Evolutionary conservation across 2,329 filamentous ascomycete species (phyloP).

Genomic region (Madurella mycetomatis): DNA sequence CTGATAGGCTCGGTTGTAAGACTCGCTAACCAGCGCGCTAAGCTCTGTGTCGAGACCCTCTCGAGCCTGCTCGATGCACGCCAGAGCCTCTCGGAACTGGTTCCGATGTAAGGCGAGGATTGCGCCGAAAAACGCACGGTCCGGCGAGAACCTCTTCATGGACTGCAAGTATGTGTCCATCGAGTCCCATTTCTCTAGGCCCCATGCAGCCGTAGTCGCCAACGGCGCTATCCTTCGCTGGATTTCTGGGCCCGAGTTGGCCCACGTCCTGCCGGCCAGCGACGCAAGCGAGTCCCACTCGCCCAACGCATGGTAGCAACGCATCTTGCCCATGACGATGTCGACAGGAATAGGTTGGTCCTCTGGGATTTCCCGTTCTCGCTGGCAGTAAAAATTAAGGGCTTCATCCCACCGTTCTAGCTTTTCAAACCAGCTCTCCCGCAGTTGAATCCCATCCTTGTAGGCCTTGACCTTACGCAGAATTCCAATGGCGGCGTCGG

Average conservation of each 20-base stretch:
- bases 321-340: slow-evolving; percentile 99
- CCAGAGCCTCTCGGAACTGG: slow-evolving; percentile 86
- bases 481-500: slow-evolving; percentile 96
- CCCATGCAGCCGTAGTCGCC: slow-evolving; percentile 94
- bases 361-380: slow-evolving; percentile 64
- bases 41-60: slow-evolving; percentile 94
- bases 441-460: slow-evolving; percentile 84
- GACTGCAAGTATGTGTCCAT: slow-evolving; percentile 97
- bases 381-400: slow-evolving; percentile 82
- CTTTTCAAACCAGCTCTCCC: slow-evolving; percentile 99
- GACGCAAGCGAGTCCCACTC: slow-evolving; percentile 94
- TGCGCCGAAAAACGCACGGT: slow-evolving; percentile 95
- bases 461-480: slow-evolving; percentile 93
- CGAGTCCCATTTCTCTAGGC: slow-evolving; percentile 90
- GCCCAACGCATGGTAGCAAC: slow-evolving; percentile 91
- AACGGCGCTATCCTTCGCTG: slow-evolving; percentile 88
- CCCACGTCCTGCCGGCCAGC: slow-evolving; percentile 89
- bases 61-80: slow-evolving; percentile 84
- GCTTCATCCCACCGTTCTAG: slow-evolving; percentile 98
- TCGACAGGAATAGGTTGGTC: slow-evolving; percentile 68
- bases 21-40: slow-evolving; percentile 93
- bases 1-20: slow-evolving; percentile 94
- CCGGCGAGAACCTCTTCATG: slow-evolving; percentile 90
- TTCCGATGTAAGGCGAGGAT: slow-evolving; percentile 94
- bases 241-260: slow-evolving; percentile 80